Base-by-base conservation (phyloP, 495 filamentous ascomycete species). In the Hyaloscypha finlandica region DNA sequence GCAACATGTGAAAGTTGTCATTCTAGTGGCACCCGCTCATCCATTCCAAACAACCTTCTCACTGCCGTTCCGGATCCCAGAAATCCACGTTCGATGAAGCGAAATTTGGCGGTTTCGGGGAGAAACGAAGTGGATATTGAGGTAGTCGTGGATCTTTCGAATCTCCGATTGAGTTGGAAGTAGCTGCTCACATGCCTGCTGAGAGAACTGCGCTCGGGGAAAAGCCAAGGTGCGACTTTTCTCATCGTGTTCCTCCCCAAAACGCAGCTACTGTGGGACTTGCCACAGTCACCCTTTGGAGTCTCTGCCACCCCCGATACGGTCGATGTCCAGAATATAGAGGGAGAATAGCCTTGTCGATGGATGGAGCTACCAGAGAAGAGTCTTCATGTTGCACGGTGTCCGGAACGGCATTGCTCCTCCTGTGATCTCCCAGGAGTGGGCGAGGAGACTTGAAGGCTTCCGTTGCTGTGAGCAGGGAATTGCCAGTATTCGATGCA, bases 191-290 rank as follows among this genome's bases (percentile, higher is more conserved):
- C 6, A 63, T 52, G 0, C 64, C 68, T 14, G 22, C 39, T 8
- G 45, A 54, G 5, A 56, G 64, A 19, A 64, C 67, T 29, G 64
- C 63, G 63, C 19, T 56, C 67, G 53, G 64, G 64, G 9, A 32
- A 63, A 42, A 70, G 68, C 30, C 68, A 67, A 65, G 61, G 68
- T n/a, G 58, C 59, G 2, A 52, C 33, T 19, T 37, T 70, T 19
- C 14, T n/a, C 64, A 31, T 25, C 3, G 29, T 67, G 22, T 70
- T 67, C 56, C 8, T 67, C n/a, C 53, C 63, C 14, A 59, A 54
- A 19, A 48, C 64, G 37, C 25, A 14, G 0, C 57, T 6, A 63
- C 60, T 19, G 16, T 35, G n/a, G 63, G 63, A 8, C 51, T 70
- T 4, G 63, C 35, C 6, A 56, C 53, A 2, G 35, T 70, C 14